Evolutionary conservation across 768 basidiomycete species (phyloP).

Genomic region (Clathrus columnatus): DNA sequence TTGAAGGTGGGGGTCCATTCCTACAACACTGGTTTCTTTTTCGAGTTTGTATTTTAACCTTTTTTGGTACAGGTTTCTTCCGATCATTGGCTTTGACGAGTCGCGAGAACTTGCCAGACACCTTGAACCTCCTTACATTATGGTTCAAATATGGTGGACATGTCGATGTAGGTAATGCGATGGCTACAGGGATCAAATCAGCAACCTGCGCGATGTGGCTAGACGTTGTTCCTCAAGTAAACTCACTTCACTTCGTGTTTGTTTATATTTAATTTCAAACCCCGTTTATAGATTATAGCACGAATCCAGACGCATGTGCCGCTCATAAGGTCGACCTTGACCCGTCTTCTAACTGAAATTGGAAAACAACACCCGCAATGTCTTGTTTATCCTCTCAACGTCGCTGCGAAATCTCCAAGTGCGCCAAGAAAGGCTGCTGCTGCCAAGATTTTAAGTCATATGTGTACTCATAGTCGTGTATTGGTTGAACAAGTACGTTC

Average conservation of each 20-base stretch:
- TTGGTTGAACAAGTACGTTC: slow-evolving; percentile 34
- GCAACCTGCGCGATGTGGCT: slow-evolving; percentile 44
- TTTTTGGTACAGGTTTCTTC: slow-evolving; percentile 33
- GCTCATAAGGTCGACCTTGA: slow-evolving; percentile 31
- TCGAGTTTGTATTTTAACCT: not conserved
- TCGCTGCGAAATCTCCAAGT: slow-evolving; percentile 38
- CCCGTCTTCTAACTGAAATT: slow-evolving; percentile 34
- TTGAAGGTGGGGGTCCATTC: slow-evolving; percentile 8
- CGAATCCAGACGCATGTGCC: slow-evolving; percentile 37
- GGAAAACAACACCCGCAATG: slow-evolving; percentile 42
- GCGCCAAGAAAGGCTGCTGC: slow-evolving; percentile 32
- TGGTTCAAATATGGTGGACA: slow-evolving; percentile 45
- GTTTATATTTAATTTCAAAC: not conserved
- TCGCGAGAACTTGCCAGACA: slow-evolving; percentile 39
- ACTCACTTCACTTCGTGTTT: not conserved
- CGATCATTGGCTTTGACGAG: slow-evolving; percentile 36
- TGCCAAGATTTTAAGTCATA: slow-evolving; percentile 32
- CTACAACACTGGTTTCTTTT: not conserved
- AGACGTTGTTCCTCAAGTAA: slow-evolving; percentile 41
- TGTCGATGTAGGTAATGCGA: slow-evolving; percentile 29
- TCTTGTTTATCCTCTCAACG: slow-evolving; percentile 37
- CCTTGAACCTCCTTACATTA: slow-evolving; percentile 36
- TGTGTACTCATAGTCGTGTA: slow-evolving; percentile 34
- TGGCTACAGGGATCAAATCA: slow-evolving; percentile 32
- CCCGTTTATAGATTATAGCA: slow-evolving; percentile 33